Evolutionary conservation across 2,329 filamentous ascomycete species (phyloP).

Genomic region (Albophoma yamanashiensis): DNA sequence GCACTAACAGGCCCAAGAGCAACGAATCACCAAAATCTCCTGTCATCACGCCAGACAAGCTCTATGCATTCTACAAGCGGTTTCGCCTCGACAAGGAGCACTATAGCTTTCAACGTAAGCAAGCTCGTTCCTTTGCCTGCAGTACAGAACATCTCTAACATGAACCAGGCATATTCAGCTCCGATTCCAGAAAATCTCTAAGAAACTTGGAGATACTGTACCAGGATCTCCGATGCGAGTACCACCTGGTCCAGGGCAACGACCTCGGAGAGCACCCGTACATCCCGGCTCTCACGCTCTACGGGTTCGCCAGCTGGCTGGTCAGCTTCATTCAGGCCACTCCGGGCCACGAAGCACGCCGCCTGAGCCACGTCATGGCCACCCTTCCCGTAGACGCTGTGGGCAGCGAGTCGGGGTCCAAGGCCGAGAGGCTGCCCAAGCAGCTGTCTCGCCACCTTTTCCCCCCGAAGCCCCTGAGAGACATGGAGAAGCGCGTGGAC

Average conservation of each 20-base stretch:
- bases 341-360: constrained; percentile 62
- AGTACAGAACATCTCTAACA: constrained; percentile 6
- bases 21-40: constrained; percentile 28
- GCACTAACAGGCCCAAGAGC: constrained; percentile 8
- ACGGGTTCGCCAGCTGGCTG: constrained; percentile 64
- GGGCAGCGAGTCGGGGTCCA: constrained; percentile 47
- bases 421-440: constrained; percentile 65
- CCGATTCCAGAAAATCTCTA: constrained; percentile 14
- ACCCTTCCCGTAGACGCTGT: constrained; percentile 55
- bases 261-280: constrained; percentile 39
- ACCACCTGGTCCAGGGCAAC: constrained; percentile 50
- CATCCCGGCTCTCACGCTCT: constrained; percentile 54
- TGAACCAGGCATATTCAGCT: constrained; percentile 40
- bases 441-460: constrained; percentile 66
- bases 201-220: constrained; percentile 38
- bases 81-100: constrained; percentile 54
- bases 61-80: constrained; percentile 61
- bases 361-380: constrained; percentile 57
- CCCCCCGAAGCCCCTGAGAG: constrained; percentile 45
- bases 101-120: constrained; percentile 57
- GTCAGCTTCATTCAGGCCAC: constrained; percentile 62
- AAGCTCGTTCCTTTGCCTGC: not conserved
- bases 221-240: constrained; percentile 41
- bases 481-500: constrained; percentile 49
- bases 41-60: constrained; percentile 66